Evolutionary conservation across 2,329 filamentous ascomycete species (phyloP).

Genomic region (Zalaria obscura): DNA sequence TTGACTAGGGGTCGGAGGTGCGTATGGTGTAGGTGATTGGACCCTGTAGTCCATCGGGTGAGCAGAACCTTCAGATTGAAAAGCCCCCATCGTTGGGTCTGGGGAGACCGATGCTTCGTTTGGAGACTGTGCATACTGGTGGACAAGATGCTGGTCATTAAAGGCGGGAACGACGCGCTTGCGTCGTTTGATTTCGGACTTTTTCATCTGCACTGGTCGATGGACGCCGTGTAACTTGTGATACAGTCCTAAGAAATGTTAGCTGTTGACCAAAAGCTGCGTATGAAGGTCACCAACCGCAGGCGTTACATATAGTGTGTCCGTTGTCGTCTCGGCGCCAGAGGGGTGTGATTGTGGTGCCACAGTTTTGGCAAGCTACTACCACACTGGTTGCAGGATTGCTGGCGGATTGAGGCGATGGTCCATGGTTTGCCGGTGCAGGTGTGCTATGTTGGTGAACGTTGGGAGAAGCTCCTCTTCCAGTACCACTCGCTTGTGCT

Average conservation of each 20-base stretch:
- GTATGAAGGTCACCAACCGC: slow-evolving; percentile 48
- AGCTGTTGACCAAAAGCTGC: slow-evolving; percentile 1
- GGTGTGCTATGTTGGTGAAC: slow-evolving; percentile 5
- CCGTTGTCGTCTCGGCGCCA: slow-evolving; percentile 91
- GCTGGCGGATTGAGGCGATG: neutral
- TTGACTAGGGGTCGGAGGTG: slow-evolving; percentile 1
- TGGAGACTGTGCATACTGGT: slow-evolving; percentile 17
- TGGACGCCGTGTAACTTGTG: slow-evolving; percentile 92
- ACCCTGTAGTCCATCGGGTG: neutral
- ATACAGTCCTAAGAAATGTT: slow-evolving; percentile 56
- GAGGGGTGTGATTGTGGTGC: slow-evolving; percentile 87
- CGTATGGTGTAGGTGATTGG: neutral
- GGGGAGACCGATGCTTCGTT: slow-evolving; percentile 28
- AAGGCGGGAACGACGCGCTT: slow-evolving; percentile 84
- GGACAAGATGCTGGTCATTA: slow-evolving; percentile 28
- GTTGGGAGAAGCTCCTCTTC: neutral
- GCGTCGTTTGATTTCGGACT: slow-evolving; percentile 86
- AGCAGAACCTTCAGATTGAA: neutral
- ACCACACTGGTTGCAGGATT: slow-evolving; percentile 44
- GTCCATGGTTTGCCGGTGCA: slow-evolving; percentile 10
- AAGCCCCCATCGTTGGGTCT: slow-evolving; percentile 6
- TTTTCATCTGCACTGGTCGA: slow-evolving; percentile 96
- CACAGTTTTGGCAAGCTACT: slow-evolving; percentile 92
- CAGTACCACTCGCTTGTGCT: slow-evolving; percentile 19
- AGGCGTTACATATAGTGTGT: slow-evolving; percentile 96